A percentile compares a stretch with the other conserved stretches of the same genome.
Conservation (phyloP, 495 filamentous ascomycete genomes). For the Zalerion maritima region DNA sequence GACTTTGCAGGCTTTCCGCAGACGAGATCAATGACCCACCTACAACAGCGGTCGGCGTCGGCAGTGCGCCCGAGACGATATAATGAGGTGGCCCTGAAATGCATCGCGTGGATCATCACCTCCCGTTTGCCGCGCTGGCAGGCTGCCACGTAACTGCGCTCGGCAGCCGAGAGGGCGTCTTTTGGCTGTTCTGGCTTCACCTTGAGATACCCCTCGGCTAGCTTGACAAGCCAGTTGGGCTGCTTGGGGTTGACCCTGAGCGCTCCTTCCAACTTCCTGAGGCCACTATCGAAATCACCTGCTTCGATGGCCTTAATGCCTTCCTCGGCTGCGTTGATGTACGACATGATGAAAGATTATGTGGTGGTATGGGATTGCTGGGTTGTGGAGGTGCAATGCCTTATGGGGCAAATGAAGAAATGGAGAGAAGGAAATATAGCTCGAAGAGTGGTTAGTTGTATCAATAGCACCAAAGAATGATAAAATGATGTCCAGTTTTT, state of each 20-base stretch:
- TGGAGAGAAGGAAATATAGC: no score
- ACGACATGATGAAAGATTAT: no score
- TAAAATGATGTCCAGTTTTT: no score
- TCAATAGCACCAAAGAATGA: no score
- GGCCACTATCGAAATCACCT: slow-evolving; percentile 49
- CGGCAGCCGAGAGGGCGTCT: slow-evolving; percentile 64
- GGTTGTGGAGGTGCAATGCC: no score
- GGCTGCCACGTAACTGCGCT: slow-evolving; percentile 57
- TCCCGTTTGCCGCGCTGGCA: slow-evolving; percentile 63
- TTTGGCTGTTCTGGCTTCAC: slow-evolving; percentile 21
- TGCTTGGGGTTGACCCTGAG: slow-evolving; percentile 49
- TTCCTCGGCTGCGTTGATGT: slow-evolving; percentile 15
- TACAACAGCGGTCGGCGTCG: slow-evolving; percentile 62
- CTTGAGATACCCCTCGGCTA: slow-evolving; percentile 70
- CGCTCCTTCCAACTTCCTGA: slow-evolving; percentile 64
- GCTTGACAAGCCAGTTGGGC: slow-evolving; percentile 73
- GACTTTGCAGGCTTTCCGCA: slow-evolving; percentile 32
- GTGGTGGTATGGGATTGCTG: no score
- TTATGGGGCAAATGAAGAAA: no score
- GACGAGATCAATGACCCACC: slow-evolving; percentile 42
- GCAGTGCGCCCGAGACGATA: slow-evolving; percentile 57
- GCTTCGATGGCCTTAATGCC: slow-evolving; percentile 44
- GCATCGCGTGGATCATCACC: slow-evolving; percentile 63
- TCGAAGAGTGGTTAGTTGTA: no score
- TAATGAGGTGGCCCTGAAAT: slow-evolving; percentile 62